Base-by-base conservation (phyloP, 176 grass and related monocot species). In the Metroxylon sagu region DNA sequence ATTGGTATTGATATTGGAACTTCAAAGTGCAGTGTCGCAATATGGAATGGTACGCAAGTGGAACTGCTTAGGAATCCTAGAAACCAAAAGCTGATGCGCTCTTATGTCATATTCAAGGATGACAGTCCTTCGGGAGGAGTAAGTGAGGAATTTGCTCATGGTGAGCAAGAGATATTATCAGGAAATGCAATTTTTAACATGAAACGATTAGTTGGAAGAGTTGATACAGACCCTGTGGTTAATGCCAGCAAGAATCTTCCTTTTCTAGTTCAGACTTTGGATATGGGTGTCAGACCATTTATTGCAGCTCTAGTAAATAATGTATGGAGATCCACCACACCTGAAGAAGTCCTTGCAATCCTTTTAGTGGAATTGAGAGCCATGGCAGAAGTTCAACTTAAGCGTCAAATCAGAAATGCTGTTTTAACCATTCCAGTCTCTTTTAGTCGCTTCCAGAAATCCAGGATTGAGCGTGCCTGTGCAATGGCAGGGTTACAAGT, bases 181-280 rank as follows among this genome's bases (percentile, higher is more conserved):
- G 81, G 86, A 81, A 89, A 74, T 70, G 86, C 81, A 5, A 81
- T 89, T 69, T 89, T 89, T 25, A 89, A 89, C 52, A 78, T 82
- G 81, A 89, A 89, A 35, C 74, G 82, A 14, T 52, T 89, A 19
- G 76, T 89, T 28, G 86, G 86, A 12, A 71, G 81, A 66, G 74
- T 74, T 74, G 86, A 89, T 49, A 89, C 77, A 4, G 78, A 89
- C 71, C 78, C 80, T 72, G 78, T 89, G 29, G 82, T 89, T 85
- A 81, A 79, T 72, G 82, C 70, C 50, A 82, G 86, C 64, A 85
- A 89, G 67, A 5, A 21, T 39, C 81, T 89, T 52, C 86, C 86
- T 52, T 89, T 85, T 31, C 77, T 89, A 16, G 78, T 89, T 59
- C 86, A 89, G 64, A 89, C 81, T 5, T 28, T 89, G 67, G 81